A percentile compares a stretch with the other conserved stretches of the same genome.
Evolutionary conservation across 768 basidiomycete species (phyloP).

Genomic region (Mycena crocata): DNA sequence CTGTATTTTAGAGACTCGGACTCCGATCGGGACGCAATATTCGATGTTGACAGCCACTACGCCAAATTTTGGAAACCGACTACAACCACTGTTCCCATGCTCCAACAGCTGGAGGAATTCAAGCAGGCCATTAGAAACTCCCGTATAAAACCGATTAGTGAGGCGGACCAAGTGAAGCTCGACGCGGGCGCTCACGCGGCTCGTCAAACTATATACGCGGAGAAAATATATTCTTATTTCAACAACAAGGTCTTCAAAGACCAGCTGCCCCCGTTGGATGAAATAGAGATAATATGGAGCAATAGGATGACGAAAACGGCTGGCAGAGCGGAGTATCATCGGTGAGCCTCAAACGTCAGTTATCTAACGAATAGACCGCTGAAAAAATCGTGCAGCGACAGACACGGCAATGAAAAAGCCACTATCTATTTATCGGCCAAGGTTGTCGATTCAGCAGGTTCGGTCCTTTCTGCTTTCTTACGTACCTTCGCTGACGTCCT

Average conservation of each 20-base stretch:
- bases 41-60: constrained; percentile 1
- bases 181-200: constrained; percentile 36
- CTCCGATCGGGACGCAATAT: no score
- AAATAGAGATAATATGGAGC: constrained; percentile 74
- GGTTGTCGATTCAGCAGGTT: constrained; percentile 82
- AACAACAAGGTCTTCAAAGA: constrained; percentile 68
- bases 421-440: constrained; percentile 87
- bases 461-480: constrained; percentile 23
- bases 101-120: no score
- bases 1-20: not conserved
- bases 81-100: not conserved
- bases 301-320: constrained; percentile 75
- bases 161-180: not conserved
- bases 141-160: not conserved
- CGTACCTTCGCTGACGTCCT: not conserved
- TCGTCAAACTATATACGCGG: constrained; percentile 64
- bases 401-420: constrained; percentile 68
- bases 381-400: constrained; percentile 36
- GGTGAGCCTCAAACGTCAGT: constrained; percentile 49
- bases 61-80: constrained; percentile 15
- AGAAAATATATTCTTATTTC: constrained; percentile 68
- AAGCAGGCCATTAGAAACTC: not conserved
- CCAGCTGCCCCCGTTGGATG: constrained; percentile 55
- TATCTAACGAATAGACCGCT: not conserved
- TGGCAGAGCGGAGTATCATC: constrained; percentile 74